A percentile compares a stretch with the other conserved stretches of the same genome.
phyloP scores from a whole-genome alignment of 352 stramenopile species.

The Pythium myriotylum region DNA sequence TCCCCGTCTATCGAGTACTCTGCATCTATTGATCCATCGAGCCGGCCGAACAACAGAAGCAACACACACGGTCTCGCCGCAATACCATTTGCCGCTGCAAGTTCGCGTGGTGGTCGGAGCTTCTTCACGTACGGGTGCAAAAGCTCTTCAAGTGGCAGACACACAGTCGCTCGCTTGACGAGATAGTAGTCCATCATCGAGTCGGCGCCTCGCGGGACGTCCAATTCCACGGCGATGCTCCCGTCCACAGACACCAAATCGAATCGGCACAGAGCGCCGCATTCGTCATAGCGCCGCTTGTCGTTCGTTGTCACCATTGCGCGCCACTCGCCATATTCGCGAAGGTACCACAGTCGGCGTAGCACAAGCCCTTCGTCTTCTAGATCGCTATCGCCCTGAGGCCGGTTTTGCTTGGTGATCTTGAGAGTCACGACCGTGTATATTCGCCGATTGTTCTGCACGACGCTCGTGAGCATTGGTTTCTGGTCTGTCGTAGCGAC shows the following conservation, averaged over 20 bases:
- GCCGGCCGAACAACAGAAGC: conserved; percentile 11
- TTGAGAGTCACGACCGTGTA: conserved; percentile 60
- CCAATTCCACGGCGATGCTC: conserved; percentile 50
- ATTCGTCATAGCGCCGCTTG: conserved; percentile 39
- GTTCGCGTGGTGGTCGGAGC: conserved; percentile 29
- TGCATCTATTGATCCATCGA: conserved; percentile 12
- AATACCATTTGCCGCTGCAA: conserved; percentile 8
- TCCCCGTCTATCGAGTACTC: conserved; percentile 10
- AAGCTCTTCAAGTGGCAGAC: conserved; percentile 52
- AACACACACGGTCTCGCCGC: conserved; percentile 15
- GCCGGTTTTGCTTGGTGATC: conserved; percentile 22
- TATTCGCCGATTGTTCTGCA: conserved; percentile 49
- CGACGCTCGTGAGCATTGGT: conserved; percentile 67
- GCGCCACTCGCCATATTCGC: conserved; percentile 63
- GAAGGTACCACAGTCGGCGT: conserved; percentile 52
- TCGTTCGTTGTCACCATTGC: conserved; percentile 29
- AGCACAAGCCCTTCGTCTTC: conserved; percentile 19
- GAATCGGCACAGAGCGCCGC: conserved; percentile 39
- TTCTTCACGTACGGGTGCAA: conserved; percentile 38
- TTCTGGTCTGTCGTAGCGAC: conserved; percentile 16
- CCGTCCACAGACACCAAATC: conserved; percentile 58
- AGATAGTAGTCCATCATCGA: conserved; percentile 64
- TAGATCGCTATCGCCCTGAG: neutral
- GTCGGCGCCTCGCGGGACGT: conserved; percentile 50
- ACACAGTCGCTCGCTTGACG: conserved; percentile 48